Percentiles rank a stretch among this genome's conserved stretches.
Conservation (phyloP, 371 early-diverging fungal species). For the Massospora cicadina region DNA sequence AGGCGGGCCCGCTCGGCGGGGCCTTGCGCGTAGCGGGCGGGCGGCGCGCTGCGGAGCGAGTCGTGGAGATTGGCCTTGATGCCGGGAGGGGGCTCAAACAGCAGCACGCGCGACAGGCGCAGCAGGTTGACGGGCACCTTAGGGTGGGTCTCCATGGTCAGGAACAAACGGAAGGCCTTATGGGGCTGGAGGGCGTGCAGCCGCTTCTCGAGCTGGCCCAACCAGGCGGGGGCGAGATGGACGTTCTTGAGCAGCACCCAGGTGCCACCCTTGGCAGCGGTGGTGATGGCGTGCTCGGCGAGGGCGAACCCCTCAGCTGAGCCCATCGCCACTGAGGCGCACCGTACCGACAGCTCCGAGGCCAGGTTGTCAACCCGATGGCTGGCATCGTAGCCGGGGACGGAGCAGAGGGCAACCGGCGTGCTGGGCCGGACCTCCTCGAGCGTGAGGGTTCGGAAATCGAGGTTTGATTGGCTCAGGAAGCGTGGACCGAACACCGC, state of each 20-base stretch:
- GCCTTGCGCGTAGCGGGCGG: constrained; percentile 34
- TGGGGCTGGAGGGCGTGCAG: constrained; percentile 72
- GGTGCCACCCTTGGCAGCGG: constrained; percentile 62
- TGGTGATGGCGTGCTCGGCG: constrained; percentile 80
- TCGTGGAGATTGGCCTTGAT: constrained; percentile 85
- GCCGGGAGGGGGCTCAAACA: constrained; percentile 94
- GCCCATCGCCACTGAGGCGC: constrained; percentile 91
- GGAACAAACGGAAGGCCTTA: constrained; percentile 74
- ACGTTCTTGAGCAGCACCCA: constrained; percentile 98
- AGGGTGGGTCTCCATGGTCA: constrained; percentile 94
- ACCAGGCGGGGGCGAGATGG: constrained; percentile 86
- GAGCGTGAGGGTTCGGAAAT: constrained; percentile 46
- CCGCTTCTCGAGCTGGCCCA: constrained; percentile 86
- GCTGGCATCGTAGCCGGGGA: constrained; percentile 92
- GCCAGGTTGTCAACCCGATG: constrained; percentile 87
- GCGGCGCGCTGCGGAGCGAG: constrained; percentile 51
- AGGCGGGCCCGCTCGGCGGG: constrained; percentile 78
- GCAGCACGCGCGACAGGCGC: constrained; percentile 73
- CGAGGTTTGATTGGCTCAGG: constrained; percentile 39
- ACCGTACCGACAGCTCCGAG: constrained; percentile 31
- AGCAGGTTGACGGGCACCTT: constrained; percentile 86
- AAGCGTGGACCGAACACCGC: constrained; percentile 49
- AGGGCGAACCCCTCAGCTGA: constrained; percentile 82
- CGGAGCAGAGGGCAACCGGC: constrained; percentile 82
- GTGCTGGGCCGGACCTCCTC: constrained; percentile 56